A percentile compares a stretch with the other conserved stretches of the same genome.
Conservation (phyloP, 2,329 filamentous ascomycete genomes). For the Fusarium ramigenum region DNA sequence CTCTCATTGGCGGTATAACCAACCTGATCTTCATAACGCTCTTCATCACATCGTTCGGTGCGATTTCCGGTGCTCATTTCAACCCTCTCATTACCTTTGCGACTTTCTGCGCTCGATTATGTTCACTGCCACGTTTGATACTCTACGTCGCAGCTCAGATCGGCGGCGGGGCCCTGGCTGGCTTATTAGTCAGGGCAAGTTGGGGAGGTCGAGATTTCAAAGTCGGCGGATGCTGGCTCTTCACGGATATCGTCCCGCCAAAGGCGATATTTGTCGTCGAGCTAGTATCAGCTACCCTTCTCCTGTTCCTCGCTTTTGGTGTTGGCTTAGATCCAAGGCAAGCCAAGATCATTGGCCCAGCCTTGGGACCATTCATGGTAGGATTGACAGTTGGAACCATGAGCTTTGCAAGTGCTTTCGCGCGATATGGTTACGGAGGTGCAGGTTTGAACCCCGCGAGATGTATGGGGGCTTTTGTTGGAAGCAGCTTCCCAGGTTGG, state of each 20-base stretch:
- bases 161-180: conserved; percentile 51
- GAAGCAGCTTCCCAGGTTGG: conserved; percentile 31
- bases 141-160: conserved; percentile 61
- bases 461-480: conserved; percentile 37
- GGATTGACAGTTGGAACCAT: conserved; percentile 51
- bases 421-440: conserved; percentile 40
- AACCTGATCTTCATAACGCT: conserved; percentile 53
- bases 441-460: conserved; percentile 35
- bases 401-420: conserved; percentile 47
- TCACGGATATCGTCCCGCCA: conserved; percentile 36
- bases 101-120: conserved; percentile 61
- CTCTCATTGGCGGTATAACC: conserved; percentile 43
- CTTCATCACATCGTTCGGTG: conserved; percentile 59
- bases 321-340: conserved; percentile 64
- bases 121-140: conserved; percentile 58
- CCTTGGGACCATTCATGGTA: conserved; percentile 59
- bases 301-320: conserved; percentile 62
- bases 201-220: conserved; percentile 44
- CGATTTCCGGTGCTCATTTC: conserved; percentile 62
- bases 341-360: conserved; percentile 57
- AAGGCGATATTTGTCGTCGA: conserved; percentile 57
- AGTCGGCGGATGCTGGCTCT: conserved; percentile 45
- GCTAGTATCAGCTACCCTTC: conserved; percentile 55
- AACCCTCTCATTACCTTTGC: conserved; percentile 64
- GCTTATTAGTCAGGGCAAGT: conserved; percentile 36